phyloP scores from a whole-genome alignment of 345 rosid genomes.

The Boechera stricta region DNA sequence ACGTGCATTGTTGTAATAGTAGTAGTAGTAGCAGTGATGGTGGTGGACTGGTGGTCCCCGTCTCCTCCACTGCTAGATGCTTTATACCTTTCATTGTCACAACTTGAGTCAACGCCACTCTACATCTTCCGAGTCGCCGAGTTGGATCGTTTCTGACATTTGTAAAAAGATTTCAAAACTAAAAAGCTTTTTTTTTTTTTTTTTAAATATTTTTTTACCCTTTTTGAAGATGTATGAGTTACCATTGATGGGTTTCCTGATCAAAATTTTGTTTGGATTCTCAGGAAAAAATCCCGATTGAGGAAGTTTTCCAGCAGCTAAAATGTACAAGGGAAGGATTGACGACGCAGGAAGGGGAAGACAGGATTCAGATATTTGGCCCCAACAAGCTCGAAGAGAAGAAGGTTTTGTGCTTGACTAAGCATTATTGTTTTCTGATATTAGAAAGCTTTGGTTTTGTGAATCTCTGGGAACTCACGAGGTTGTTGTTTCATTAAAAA shows the following conservation, averaged over 20 bases:
- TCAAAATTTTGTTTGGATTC: conserved; percentile 18
- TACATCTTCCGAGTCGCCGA: conserved; percentile 32
- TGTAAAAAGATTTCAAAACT: conserved; percentile 11
- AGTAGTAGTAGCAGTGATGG: conserved; percentile 20
- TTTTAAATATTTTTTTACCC: not conserved
- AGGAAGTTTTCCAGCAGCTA: conserved; percentile 85
- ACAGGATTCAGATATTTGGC: conserved; percentile 78
- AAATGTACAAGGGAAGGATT: conserved; percentile 83
- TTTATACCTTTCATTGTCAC: conserved; percentile 39
- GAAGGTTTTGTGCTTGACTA: conserved; percentile 43
- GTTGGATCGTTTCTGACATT: conserved; percentile 25
- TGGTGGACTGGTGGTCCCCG: conserved; percentile 43
- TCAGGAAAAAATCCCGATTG: conserved; percentile 83
- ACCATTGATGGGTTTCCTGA: conserved; percentile 19
- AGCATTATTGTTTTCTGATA: conserved; percentile 34
- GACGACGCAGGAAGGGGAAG: conserved; percentile 72
- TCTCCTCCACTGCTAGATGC: conserved; percentile 41
- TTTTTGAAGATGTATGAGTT: conserved; percentile 1
- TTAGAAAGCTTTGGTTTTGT: conserved; percentile 12
- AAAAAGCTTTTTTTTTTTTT: not conserved
- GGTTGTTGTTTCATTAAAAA: conserved; percentile 1
- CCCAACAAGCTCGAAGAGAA: conserved; percentile 97
- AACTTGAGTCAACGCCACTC: conserved; percentile 43
- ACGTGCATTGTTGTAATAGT: conserved; percentile 29
- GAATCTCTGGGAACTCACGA: conserved; percentile 2